These are phyloP conservation scores for Xylaria scruposa DNA, from an alignment of 495 filamentous ascomycete genomes.

Conservation along the genomic window DNA sequence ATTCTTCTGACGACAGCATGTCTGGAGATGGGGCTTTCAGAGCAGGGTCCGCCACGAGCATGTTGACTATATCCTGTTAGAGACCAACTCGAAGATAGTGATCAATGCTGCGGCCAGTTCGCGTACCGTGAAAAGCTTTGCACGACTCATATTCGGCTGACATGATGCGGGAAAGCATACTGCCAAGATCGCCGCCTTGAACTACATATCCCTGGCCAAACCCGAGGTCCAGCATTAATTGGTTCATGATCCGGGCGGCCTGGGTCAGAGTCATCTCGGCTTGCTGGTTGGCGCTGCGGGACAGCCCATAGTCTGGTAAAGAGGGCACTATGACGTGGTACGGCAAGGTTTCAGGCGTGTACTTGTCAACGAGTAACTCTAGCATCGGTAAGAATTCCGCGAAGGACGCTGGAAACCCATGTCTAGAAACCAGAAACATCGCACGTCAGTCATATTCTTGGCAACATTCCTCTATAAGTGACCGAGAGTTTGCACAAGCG, in stretches of 20 bases:
- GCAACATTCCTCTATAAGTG: not conserved
- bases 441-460: not conserved
- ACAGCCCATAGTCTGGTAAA: slow-evolving; percentile 68
- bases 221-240: slow-evolving; percentile 65
- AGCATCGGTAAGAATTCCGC: slow-evolving; percentile 60
- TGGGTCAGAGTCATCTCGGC: slow-evolving; percentile 53
- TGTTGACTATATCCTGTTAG: slow-evolving; percentile 37
- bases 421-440: slow-evolving; percentile 19
- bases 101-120: slow-evolving; percentile 1
- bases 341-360: slow-evolving; percentile 60
- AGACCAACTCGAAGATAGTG: not conserved
- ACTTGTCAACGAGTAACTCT: slow-evolving; percentile 54
- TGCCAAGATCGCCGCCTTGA: slow-evolving; percentile 73
- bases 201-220: slow-evolving; percentile 66
- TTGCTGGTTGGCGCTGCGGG: slow-evolving; percentile 57
- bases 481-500: not conserved
- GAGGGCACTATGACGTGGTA: slow-evolving; percentile 73
- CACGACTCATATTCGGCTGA: slow-evolving; percentile 39
- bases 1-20: slow-evolving; percentile 29
- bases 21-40: slow-evolving; percentile 28
- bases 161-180: slow-evolving; percentile 50
- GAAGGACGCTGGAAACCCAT: slow-evolving; percentile 57
- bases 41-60: slow-evolving; percentile 32
- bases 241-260: slow-evolving; percentile 57
- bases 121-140: slow-evolving; percentile 50